A percentile compares a stretch with the other conserved stretches of the same genome.
phyloP scores from a whole-genome alignment of 2,329 filamentous ascomycete species.

The Rhinocladiella similis region DNA sequence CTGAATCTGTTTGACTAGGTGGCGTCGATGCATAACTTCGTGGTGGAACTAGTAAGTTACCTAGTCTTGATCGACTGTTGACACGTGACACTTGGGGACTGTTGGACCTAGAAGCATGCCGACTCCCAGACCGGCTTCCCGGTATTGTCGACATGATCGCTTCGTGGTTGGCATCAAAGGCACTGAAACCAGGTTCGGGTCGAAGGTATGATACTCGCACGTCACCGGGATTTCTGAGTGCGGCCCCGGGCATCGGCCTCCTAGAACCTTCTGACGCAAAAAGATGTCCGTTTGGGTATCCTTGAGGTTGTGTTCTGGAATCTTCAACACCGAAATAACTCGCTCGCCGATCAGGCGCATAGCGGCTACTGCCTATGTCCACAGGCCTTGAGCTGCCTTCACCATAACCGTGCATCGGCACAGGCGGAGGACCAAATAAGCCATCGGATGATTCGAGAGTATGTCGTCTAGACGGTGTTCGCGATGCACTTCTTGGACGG shows the following conservation, averaged over 20 bases:
- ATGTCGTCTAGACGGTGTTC: slow-evolving; percentile 26
- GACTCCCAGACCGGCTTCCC: slow-evolving; percentile 26
- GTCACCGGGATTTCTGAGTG: slow-evolving; percentile 18
- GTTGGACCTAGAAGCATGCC: slow-evolving; percentile 27
- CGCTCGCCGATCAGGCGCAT: slow-evolving; percentile 15
- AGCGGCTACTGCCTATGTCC: slow-evolving; percentile 11
- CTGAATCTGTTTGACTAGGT: slow-evolving; percentile 17
- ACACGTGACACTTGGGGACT: slow-evolving; percentile 28
- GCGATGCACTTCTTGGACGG: slow-evolving; percentile 21
- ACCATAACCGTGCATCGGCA: slow-evolving; percentile 14
- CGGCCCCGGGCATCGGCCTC: slow-evolving; percentile 15
- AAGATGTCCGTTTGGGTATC: slow-evolving; percentile 5
- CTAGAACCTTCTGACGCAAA: slow-evolving; percentile 15
- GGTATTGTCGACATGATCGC: slow-evolving; percentile 31
- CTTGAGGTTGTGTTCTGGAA: slow-evolving; percentile 9
- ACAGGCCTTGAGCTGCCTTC: slow-evolving; percentile 18
- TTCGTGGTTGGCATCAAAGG: slow-evolving; percentile 30
- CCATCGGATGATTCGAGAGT: slow-evolving; percentile 22
- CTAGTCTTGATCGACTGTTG: slow-evolving; percentile 26
- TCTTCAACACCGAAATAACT: slow-evolving; percentile 23
- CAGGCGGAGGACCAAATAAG: slow-evolving; percentile 19
- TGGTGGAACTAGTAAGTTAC: slow-evolving; percentile 20
- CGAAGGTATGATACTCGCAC: slow-evolving; percentile 22
- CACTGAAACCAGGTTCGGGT: slow-evolving; percentile 28
- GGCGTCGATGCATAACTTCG: slow-evolving; percentile 20